Evolutionary conservation across 2,329 filamentous ascomycete species (phyloP).

Genomic region (Botrytis galanthina): DNA sequence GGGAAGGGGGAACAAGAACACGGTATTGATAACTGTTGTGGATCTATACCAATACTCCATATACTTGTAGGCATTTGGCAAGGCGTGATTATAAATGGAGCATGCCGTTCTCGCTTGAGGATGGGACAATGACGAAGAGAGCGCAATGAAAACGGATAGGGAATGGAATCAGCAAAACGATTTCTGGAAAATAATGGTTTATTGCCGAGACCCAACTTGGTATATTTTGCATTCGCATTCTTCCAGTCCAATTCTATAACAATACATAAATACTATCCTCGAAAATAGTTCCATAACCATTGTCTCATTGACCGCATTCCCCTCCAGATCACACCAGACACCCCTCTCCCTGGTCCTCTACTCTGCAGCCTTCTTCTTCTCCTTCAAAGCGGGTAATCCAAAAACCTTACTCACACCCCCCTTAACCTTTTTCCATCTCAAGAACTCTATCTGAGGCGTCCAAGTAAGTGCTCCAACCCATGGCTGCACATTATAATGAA

Average conservation of each 20-base stretch:
- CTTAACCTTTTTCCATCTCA: conserved; percentile 62
- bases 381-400: conserved; percentile 61
- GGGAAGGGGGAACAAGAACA: accelerated
- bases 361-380: conserved; percentile 24
- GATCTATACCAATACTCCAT: background rate
- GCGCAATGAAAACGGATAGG: background rate
- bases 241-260: background rate
- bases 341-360: background rate
- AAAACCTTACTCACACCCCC: conserved; percentile 66
- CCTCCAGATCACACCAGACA: background rate
- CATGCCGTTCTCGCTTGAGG: background rate
- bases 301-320: background rate
- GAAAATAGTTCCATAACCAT: background rate
- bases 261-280: background rate
- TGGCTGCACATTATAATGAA: conserved; percentile 97
- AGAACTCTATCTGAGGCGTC: conserved; percentile 57
- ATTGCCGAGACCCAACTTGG: background rate
- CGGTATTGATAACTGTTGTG: background rate
- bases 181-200: background rate
- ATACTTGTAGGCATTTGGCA: background rate
- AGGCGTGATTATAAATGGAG: too few relatives aligned
- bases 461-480: conserved; percentile 90
- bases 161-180: too few relatives aligned
- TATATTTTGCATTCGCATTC: background rate
- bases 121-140: background rate